These are phyloP conservation scores for Puccinia horiana DNA, from an alignment of 1,284 basidiomycete genomes.

Conservation along the genomic window DNA sequence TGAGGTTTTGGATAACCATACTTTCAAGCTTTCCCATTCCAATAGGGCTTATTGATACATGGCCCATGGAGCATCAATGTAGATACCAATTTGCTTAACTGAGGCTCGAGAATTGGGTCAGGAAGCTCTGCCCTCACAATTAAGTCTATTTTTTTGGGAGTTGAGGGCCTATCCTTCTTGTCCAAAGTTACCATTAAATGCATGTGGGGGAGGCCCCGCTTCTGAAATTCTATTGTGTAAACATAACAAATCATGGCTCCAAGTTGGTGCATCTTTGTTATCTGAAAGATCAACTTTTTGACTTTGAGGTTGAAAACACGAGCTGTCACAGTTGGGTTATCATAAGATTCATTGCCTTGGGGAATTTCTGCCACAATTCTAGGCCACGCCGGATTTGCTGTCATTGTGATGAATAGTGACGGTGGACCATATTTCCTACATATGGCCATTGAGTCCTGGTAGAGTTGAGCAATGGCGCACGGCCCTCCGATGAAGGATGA, in stretches of 20 bases:
- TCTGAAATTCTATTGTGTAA: constrained; percentile 41
- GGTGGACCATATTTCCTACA: constrained; percentile 57
- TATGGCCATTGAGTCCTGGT: constrained; percentile 59
- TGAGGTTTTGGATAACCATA: not conserved
- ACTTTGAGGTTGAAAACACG: constrained; percentile 16
- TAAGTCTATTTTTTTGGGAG: not conserved
- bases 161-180: not conserved
- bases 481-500: constrained; percentile 59
- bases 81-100: not conserved
- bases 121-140: constrained; percentile 14
- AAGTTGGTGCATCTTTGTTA: not conserved
- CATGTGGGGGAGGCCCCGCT: constrained; percentile 20
- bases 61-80: constrained; percentile 3
- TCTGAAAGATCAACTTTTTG: not conserved
- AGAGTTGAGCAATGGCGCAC: constrained; percentile 58
- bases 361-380: not conserved
- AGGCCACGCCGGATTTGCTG: constrained; percentile 59
- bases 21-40: not conserved
- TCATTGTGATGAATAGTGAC: constrained; percentile 61
- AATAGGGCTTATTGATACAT: not conserved
- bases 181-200: constrained; percentile 5
- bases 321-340: not conserved
- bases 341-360: not conserved
- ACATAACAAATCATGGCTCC: not conserved
- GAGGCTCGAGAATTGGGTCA: not conserved